Conservation (phyloP, 73 alveolate genomes). For the Symbiodinium pilosum region DNA sequence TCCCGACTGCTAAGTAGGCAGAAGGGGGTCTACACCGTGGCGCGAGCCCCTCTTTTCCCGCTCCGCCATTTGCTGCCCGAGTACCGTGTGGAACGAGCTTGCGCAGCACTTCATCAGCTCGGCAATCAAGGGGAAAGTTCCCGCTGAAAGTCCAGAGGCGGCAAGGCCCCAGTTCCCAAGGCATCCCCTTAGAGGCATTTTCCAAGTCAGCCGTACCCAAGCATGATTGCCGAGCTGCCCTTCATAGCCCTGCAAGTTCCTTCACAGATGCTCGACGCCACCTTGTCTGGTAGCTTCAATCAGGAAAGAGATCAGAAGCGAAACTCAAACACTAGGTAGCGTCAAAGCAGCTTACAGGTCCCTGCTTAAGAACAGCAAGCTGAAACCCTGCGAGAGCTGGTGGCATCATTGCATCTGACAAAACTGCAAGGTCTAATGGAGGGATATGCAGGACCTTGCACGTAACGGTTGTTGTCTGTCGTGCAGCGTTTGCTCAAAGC, state of each 20-base stretch:
- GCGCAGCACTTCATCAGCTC: background rate
- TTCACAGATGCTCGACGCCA: no score
- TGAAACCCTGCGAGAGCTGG: no score
- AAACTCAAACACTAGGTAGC: background rate
- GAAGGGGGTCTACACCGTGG: background rate
- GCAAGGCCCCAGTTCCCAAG: background rate
- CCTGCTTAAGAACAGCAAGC: no score
- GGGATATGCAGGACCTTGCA: constrained; percentile 14
- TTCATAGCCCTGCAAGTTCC: no score
- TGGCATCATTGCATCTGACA: background rate
- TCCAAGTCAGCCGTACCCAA: background rate
- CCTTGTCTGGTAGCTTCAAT: no score
- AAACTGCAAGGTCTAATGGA: background rate
- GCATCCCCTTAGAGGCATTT: background rate
- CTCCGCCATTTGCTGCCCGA: constrained; percentile 17
- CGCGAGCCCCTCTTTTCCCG: constrained; percentile 25
- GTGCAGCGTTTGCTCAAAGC: constrained; percentile 1
- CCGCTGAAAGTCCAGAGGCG: background rate
- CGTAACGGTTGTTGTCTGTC: background rate
- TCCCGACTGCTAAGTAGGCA: background rate
- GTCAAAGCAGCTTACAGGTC: background rate
- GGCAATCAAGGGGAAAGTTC: background rate
- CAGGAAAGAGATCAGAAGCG: no score
- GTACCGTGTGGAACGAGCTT: constrained; percentile 11
- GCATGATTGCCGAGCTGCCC: background rate